Conservation (phyloP, 495 filamentous ascomycete species). For the Pseudomonodictys pantanalensis region DNA sequence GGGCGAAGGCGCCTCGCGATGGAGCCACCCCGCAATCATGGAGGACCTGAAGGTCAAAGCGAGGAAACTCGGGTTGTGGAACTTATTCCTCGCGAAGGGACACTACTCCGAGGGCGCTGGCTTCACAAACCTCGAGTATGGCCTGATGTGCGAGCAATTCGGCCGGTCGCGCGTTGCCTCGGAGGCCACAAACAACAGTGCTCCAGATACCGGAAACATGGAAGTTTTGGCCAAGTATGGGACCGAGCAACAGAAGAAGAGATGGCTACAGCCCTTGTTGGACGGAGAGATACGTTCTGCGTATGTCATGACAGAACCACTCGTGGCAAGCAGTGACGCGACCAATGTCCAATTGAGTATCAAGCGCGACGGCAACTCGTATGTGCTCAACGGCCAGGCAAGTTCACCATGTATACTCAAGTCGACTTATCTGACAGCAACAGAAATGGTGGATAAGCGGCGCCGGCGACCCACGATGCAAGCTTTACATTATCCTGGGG, state of each 20-base stretch:
- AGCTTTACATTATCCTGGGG: slow-evolving; percentile 89
- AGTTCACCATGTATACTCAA: slow-evolving; percentile 24
- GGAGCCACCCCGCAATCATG: slow-evolving; percentile 73
- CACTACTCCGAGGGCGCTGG: slow-evolving; percentile 88
- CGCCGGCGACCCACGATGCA: slow-evolving; percentile 85
- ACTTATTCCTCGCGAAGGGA: slow-evolving; percentile 86
- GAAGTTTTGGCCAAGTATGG: slow-evolving; percentile 93
- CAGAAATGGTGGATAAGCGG: slow-evolving; percentile 97
- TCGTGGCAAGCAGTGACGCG: slow-evolving; percentile 80
- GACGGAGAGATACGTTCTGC: slow-evolving; percentile 83
- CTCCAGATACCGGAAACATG: slow-evolving; percentile 95
- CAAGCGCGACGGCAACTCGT: slow-evolving; percentile 73
- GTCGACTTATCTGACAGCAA: neutral
- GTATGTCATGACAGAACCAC: slow-evolving; percentile 92
- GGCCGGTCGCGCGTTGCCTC: slow-evolving; percentile 75
- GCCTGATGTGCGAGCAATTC: slow-evolving; percentile 86
- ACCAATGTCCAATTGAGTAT: slow-evolving; percentile 84
- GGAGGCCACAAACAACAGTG: slow-evolving; percentile 88
- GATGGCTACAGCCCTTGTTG: slow-evolving; percentile 81
- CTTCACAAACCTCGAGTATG: slow-evolving; percentile 88
- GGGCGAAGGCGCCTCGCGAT: slow-evolving; percentile 65
- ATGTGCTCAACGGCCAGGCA: slow-evolving; percentile 80
- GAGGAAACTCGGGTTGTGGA: slow-evolving; percentile 78
- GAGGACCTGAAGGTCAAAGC: slow-evolving; percentile 82
- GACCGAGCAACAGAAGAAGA: slow-evolving; percentile 79